Evolutionary conservation across 2,329 filamentous ascomycete species (phyloP).

Genomic region (Lecanosticta acicola): DNA sequence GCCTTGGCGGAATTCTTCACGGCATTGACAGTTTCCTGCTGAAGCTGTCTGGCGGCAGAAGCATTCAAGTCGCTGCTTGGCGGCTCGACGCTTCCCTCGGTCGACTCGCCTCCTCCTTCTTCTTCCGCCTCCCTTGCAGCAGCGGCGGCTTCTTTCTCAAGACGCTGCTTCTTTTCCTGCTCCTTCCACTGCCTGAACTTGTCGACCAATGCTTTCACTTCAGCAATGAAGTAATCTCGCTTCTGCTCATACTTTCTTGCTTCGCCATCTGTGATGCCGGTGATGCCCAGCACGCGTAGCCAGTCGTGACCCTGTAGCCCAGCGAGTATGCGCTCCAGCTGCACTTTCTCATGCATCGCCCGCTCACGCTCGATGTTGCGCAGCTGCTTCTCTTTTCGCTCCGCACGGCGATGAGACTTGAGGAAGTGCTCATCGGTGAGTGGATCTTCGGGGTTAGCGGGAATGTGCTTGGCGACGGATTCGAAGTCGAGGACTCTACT

Average conservation of each 20-base stretch:
- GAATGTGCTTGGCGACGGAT: slow-evolving; percentile 26
- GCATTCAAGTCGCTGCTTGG: slow-evolving; percentile 67
- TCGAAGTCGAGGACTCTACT: slow-evolving; percentile 21
- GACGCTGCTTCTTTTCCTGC: slow-evolving; percentile 78
- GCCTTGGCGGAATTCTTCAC: slow-evolving; percentile 31
- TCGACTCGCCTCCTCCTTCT: slow-evolving; percentile 35
- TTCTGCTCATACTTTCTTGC: slow-evolving; percentile 84
- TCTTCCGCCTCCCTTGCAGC: slow-evolving; percentile 44
- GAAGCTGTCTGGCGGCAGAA: slow-evolving; percentile 67
- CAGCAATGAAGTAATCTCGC: slow-evolving; percentile 74
- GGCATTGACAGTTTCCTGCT: slow-evolving; percentile 61
- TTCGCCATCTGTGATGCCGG: slow-evolving; percentile 73
- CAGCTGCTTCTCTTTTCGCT: slow-evolving; percentile 62
- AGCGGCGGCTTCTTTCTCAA: slow-evolving; percentile 64
- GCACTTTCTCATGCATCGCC: slow-evolving; percentile 61
- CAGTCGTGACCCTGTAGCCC: slow-evolving; percentile 87
- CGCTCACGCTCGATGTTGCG: slow-evolving; percentile 63
- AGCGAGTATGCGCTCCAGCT: slow-evolving; percentile 65
- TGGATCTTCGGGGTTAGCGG: slow-evolving; percentile 45
- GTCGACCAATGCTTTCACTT: slow-evolving; percentile 73
- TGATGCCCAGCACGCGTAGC: slow-evolving; percentile 87
- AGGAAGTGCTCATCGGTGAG: slow-evolving; percentile 52
- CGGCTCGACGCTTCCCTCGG: slow-evolving; percentile 43
- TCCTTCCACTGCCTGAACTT: slow-evolving; percentile 86
- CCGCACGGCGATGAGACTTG: slow-evolving; percentile 55